These are phyloP conservation scores for Podospora pseudocomata DNA, from an alignment of 495 filamentous ascomycete species.

Conservation along the genomic window DNA sequence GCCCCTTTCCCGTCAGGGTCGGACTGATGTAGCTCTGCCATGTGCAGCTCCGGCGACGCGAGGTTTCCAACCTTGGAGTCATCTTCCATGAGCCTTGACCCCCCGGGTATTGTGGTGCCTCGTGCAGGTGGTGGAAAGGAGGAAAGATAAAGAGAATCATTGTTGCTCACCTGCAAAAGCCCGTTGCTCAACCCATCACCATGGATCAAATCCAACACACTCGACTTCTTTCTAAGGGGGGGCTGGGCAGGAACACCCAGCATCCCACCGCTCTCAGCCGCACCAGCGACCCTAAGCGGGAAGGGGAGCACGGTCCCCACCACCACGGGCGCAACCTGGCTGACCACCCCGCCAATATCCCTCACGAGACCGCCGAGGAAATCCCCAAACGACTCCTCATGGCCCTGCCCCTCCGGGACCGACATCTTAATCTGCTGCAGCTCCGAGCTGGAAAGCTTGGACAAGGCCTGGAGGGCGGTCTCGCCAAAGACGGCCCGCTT, in stretches of 20 bases:
- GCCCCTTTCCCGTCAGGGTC: neutral
- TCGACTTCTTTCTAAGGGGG: neutral
- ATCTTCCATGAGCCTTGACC: neutral
- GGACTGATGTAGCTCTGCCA: neutral
- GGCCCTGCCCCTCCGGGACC: slow-evolving; percentile 11
- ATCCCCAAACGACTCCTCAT: slow-evolving; percentile 28
- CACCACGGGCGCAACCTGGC: slow-evolving; percentile 12
- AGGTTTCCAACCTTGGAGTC: no score
- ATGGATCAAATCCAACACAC: neutral
- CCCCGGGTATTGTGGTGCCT: no score
- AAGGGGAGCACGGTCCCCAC: neutral
- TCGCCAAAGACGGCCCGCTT: slow-evolving; percentile 39
- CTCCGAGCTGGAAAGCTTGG: slow-evolving; percentile 26
- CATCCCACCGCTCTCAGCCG: neutral
- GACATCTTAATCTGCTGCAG: slow-evolving; percentile 21
- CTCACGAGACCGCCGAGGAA: slow-evolving; percentile 18
- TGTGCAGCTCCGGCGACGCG: no score
- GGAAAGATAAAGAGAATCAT: neutral
- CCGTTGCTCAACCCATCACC: neutral
- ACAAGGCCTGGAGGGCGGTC: slow-evolving; percentile 36
- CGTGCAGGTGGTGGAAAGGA: neutral
- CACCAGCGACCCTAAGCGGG: neutral
- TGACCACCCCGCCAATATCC: slow-evolving; percentile 23
- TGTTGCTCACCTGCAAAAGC: slow-evolving; percentile 4
- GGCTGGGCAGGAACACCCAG: neutral